Base-by-base conservation (phyloP, 306 rosid species). In the Vigna nakashimae region DNA sequence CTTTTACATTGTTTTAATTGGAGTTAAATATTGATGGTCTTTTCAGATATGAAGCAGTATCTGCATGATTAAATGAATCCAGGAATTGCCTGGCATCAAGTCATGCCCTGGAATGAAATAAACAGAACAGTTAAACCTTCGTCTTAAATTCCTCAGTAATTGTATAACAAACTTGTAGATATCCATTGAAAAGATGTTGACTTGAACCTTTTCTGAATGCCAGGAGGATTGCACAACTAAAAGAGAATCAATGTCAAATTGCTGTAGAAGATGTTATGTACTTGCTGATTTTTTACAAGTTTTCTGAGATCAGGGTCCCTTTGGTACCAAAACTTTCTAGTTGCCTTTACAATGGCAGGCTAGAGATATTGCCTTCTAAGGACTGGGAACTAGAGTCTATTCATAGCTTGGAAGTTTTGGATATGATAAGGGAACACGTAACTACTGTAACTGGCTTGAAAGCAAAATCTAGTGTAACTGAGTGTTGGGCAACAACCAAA, bases 361-460 rank as follows among this genome's bases (percentile, higher is more conserved):
- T 96, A 63, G 99, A 96, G 87, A 92, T 95, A 77, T 80, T 85
- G 80, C 99, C 98, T 73, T 80, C 98, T 69, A 96, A 89, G 83
- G 94, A 96, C 82, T 96, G 96, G 96, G 98, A 88, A 78, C 94
- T 96, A 7, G 97, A 96, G 81, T 92, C 99, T 43, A 88, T 92
- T 76, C 83, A 91, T 75, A 85, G 85, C 80, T 69, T 80, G 59
- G 99, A 87, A 78, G 89, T 88, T 75, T 83, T 96, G 87, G 90
- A 90, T 78, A 87, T 92, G 92, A 85, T 96, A 64, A 91, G 79
- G 83, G 99, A 91, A 80, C 98, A 96, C 69, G 84, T 92, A 63
- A 85, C 88, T 40, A 81, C 84, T 26, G 84, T 88, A 73, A 96
- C 88, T 8, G 99, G 99, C 62, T 79, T 96, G 86, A 88, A 88